Evolutionary conservation across 2,329 filamentous ascomycete genomes (phyloP), one percentile per base, ranked within the genome.

Genomic region (Capronia epimyces): DNA sequence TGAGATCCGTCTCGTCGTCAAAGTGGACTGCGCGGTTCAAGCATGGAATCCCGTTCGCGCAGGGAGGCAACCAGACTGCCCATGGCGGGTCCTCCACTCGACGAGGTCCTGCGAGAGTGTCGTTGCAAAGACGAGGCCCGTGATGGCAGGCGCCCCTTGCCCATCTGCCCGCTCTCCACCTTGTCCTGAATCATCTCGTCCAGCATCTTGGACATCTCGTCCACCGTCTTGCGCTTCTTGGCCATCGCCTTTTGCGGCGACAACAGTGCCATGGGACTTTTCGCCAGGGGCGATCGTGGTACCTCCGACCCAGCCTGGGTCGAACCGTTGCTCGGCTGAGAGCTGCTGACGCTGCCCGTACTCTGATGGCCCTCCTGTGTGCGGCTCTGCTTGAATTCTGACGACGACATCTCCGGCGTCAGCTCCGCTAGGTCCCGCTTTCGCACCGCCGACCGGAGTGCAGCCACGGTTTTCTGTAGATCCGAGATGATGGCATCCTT

Each of bases 101-200:
- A 47, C 13, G 59, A 60, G 15, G 52, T 52, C 20, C 58, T 46
- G 20, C 53, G 62, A 39, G 54, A 59, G n/a, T 59, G 51, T 43
- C 65, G 62, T 51, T 60, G 65, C 2, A 46, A 49, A 2, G 55
- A 58, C 21, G 52, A 48, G 20, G 36, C 29, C 15, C 52, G 49
- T 22, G 56, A 36, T 31, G 58, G 49, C 29, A 86, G 65, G 45
- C 72, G 71, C 46, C 83, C 78, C 62, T 86, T 81, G 24, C 87
- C 75, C 18, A 88, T 71, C 48, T 87, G 81, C 18, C 86, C 87
- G 46, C 76, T 82, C 61, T 93, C 87, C 46, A 94, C 86, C 51
- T 86, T 82, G 64, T 91, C 87, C 64, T 90, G 86, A 53, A 96
- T 93, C 91, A 97, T 96, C 70, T 95, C 89, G 63, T 97, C 91